Conservation (phyloP, 768 basidiomycete genomes). For the Kwoniella sp. region DNA sequence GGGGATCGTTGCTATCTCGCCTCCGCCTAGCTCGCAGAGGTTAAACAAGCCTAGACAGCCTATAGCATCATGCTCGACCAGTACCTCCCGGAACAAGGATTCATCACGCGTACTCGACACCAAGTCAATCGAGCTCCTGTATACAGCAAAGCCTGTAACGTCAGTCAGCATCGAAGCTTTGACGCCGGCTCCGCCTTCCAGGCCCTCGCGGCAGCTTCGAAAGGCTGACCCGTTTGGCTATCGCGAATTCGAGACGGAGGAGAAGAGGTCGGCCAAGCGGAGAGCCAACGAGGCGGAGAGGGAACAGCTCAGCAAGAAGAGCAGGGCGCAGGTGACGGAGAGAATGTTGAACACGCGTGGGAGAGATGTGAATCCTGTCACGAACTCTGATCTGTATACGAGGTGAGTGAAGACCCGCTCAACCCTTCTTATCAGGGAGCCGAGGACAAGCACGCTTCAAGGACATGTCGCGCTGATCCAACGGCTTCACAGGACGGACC, state of each 20-base stretch:
- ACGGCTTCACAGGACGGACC: slow-evolving; percentile 25
- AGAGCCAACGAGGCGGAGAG: slow-evolving; percentile 17
- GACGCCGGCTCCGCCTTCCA: too few species aligned
- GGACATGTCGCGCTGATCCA: not conserved
- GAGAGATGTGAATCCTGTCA: slow-evolving; percentile 40
- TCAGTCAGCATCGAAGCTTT: not conserved
- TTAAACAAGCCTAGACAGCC: not conserved
- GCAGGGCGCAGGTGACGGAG: slow-evolving; percentile 21
- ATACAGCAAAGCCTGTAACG: not conserved
- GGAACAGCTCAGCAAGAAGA: slow-evolving; percentile 6
- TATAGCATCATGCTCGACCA: not conserved
- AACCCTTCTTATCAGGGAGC: too few species aligned
- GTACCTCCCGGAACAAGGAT: not conserved
- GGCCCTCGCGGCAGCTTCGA: not conserved
- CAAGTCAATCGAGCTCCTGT: not conserved
- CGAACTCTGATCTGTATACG: slow-evolving; percentile 42
- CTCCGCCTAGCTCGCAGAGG: slow-evolving; percentile 12
- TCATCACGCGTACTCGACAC: not conserved
- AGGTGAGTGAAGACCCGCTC: slow-evolving; percentile 13
- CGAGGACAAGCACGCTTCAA: not conserved
- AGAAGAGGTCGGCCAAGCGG: slow-evolving; percentile 6
- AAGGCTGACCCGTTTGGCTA: not conserved
- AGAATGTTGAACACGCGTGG: slow-evolving; percentile 38
- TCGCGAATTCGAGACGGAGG: not conserved
- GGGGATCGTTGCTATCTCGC: slow-evolving; percentile 43